Evolutionary conservation across 2,329 filamentous ascomycete genomes (phyloP).

Genomic region (Fusarium sp.): DNA sequence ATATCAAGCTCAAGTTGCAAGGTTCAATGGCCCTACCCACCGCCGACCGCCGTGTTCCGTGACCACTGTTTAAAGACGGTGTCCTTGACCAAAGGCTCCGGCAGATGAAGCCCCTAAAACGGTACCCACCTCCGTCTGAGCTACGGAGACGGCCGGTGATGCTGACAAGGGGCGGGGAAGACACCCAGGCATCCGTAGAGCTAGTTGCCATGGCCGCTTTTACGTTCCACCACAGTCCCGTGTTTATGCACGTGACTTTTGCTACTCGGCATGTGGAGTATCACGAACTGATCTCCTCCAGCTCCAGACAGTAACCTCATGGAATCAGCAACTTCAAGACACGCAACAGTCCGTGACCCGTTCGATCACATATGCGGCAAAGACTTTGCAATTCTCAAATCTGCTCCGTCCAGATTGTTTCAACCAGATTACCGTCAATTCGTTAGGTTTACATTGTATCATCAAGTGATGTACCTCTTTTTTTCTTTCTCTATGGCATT

Average conservation of each 20-base stretch:
- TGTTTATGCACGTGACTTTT: not conserved
- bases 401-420: not conserved
- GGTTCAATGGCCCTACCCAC: not conserved
- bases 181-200: constrained; percentile 6
- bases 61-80: constrained; percentile 1
- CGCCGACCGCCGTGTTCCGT: constrained; percentile 3
- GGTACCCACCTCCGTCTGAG: constrained; percentile 35
- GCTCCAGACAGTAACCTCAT: not conserved
- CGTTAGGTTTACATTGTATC: constrained; percentile 26
- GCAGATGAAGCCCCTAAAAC: constrained; percentile 27
- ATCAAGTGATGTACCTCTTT: constrained; percentile 23
- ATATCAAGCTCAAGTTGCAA: not conserved
- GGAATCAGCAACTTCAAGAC: not conserved
- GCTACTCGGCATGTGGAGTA: not conserved
- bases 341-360: not conserved
- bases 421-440: constrained; percentile 6
- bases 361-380: not conserved
- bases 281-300: not conserved
- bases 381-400: not conserved
- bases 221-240: not conserved
- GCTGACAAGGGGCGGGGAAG: constrained; percentile 34
- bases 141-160: constrained; percentile 32
- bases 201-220: constrained; percentile 23
- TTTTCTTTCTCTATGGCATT: constrained; percentile 34
- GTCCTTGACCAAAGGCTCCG: constrained; percentile 13